A percentile compares a stretch with the other conserved stretches of the same genome.
These are phyloP conservation scores for Aspergillus arachidicola DNA, from an alignment of 2,329 filamentous ascomycete species.

Conservation along the genomic window DNA sequence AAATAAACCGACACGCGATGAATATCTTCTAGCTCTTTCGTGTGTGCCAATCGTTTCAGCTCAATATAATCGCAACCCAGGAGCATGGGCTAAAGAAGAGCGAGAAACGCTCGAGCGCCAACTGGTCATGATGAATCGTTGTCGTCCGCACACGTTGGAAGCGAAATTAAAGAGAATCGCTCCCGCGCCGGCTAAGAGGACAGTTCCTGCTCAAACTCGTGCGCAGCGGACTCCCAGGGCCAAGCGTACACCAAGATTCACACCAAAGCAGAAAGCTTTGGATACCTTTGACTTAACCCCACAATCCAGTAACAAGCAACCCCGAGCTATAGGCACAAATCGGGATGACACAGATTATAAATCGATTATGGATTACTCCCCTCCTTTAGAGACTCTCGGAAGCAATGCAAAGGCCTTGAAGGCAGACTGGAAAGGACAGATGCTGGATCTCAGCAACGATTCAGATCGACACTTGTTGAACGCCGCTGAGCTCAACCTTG, in stretches of 20 bases:
- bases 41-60: conserved; percentile 46
- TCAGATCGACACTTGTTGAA: conserved; percentile 72
- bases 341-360: conserved; percentile 82
- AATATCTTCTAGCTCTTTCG: conserved; percentile 48
- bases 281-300: conserved; percentile 41
- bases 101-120: conserved; percentile 45
- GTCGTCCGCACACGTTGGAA: conserved; percentile 32
- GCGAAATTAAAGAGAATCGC: conserved; percentile 44
- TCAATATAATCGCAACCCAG: conserved; percentile 48
- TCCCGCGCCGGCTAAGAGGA: conserved; percentile 40
- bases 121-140: conserved; percentile 44
- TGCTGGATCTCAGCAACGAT: conserved; percentile 74
- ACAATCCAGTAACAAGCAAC: conserved; percentile 44
- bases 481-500: conserved; percentile 74
- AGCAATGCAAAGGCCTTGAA: conserved; percentile 71
- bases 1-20: conserved; percentile 47
- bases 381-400: conserved; percentile 67
- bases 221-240: conserved; percentile 35
- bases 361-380: conserved; percentile 71
- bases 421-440: conserved; percentile 83
- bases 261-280: conserved; percentile 42
- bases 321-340: conserved; percentile 57
- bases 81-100: conserved; percentile 46
- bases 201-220: conserved; percentile 28
- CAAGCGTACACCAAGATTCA: conserved; percentile 45